Evolutionary conservation across 2,329 filamentous ascomycete species (phyloP).

Genomic region (Aureobasidium uvarum): DNA sequence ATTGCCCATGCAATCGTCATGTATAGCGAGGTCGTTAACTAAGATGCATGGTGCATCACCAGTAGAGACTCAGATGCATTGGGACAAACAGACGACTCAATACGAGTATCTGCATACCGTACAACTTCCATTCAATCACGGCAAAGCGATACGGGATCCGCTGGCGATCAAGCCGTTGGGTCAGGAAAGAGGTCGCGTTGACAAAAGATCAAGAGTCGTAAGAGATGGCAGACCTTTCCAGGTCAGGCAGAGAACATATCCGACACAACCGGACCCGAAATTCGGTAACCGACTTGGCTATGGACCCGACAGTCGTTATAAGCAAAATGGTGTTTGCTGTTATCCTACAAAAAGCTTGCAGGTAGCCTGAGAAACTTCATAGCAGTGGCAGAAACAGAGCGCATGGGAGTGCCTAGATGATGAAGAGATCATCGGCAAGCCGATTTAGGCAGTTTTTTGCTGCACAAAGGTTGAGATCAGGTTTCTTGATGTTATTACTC

Average conservation of each 20-base stretch:
- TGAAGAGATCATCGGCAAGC: background rate
- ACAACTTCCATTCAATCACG: background rate
- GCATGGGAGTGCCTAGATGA: background rate
- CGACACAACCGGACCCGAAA: conserved; percentile 12
- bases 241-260: conserved; percentile 1
- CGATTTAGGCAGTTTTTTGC: background rate
- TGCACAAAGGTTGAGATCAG: background rate
- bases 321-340: background rate
- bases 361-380: background rate
- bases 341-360: background rate
- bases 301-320: background rate
- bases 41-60: too few relatives aligned
- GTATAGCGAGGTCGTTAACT: too few relatives aligned
- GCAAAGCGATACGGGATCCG: background rate
- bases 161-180: background rate
- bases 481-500: background rate
- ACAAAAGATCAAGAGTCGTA: background rate
- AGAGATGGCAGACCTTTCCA: background rate
- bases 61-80: background rate
- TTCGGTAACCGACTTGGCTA: background rate
- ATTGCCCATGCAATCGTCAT: too few relatives aligned
- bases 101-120: background rate
- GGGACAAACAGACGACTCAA: background rate
- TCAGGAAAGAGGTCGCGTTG: background rate
- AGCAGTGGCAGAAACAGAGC: background rate